Base-by-base conservation (phyloP, 2,329 filamentous ascomycete species). In the Aspergillus floridensis region DNA sequence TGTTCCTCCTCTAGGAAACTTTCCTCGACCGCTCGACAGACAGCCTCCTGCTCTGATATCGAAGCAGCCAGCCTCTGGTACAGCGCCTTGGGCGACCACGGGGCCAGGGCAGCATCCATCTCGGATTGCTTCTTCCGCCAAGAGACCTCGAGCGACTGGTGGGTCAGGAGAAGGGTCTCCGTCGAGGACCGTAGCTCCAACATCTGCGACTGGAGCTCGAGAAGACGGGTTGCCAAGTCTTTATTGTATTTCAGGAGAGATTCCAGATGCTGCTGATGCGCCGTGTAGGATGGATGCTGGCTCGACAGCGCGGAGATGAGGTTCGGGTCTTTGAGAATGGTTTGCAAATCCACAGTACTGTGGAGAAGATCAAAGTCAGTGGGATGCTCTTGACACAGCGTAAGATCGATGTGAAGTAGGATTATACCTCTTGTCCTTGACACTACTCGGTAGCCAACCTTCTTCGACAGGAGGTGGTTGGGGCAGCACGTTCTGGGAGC, bases 71-170 rank as follows among this genome's bases (percentile, higher is more conserved):
- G 81, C 54, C 90, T 84, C 75, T 93, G 90, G 72, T 98, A 97
- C 68, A 98, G 80, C 48, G 90, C 89, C 48, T 91, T 89, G 0
- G 93, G 92, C 26, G 91, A 90, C 78, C 96, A 98, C 1, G 91
- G 90, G 38, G 87, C 86, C 61, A 98, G 80, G 6, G 91, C 92
- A 54, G 86, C 82, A 73, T 98, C 95, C 84, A 96, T 95, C 68
- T 95, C 92, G 1, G 86, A 82, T 75, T 98, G 91, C 75, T 95
- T 96, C 66, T 90, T 86, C 57, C 88, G 86, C 91, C 95, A 98
- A 70, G 93, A 89, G n/a, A 93, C 86, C 77, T 98, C 95, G 16
- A 97, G 84, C 1, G 91, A 90, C 68, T 93, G 90, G 22, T 95
- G 86, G 11, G 91, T 84, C 1, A 98, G 83, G 0, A 98, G 85